These are phyloP conservation scores for Neurospora tetraspora DNA, from an alignment of 495 filamentous ascomycete genomes.

Conservation along the genomic window DNA sequence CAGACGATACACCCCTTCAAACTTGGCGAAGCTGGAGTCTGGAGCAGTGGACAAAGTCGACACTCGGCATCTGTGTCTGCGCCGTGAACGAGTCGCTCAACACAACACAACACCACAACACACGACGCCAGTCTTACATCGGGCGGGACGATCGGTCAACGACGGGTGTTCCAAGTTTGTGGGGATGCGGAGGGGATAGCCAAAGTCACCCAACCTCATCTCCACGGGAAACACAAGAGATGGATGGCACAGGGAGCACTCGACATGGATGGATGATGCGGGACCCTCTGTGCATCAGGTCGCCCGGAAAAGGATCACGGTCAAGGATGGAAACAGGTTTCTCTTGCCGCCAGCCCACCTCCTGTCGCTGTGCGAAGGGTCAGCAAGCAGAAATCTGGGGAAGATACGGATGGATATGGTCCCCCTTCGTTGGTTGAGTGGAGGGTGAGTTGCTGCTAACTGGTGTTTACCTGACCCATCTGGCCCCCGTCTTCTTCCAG, in stretches of 20 bases:
- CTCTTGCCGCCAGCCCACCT: neutral
- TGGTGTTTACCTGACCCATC: neutral
- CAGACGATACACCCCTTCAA: neutral
- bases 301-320: neutral
- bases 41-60: neutral
- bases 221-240: neutral
- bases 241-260: neutral
- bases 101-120: neutral
- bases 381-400: neutral
- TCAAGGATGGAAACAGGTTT: neutral
- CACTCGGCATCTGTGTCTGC: neutral
- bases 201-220: neutral
- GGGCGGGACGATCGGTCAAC: neutral
- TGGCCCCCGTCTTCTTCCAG: neutral
- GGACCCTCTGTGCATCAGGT: neutral
- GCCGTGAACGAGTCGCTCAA: neutral
- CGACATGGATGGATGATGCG: neutral
- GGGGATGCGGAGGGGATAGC: neutral
- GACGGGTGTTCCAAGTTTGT: neutral
- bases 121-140: neutral
- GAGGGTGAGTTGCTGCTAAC: no score
- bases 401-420: neutral
- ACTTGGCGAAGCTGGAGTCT: neutral
- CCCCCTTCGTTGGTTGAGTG: neutral
- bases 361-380: neutral